Evolutionary conservation across 176 grass and related monocot genomes (phyloP).

Genomic region (Aegilops speltoides): DNA sequence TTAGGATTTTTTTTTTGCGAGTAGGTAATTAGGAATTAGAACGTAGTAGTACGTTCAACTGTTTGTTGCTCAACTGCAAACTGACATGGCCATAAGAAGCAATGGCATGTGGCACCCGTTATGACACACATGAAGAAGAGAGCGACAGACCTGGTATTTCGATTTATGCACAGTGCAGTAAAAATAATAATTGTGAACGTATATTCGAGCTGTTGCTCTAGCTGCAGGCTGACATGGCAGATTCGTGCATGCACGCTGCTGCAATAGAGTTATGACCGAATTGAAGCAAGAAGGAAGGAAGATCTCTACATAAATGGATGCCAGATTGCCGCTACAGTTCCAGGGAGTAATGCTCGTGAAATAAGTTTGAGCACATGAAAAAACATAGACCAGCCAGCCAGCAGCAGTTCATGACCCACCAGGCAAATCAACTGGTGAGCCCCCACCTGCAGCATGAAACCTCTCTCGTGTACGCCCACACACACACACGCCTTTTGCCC

Average conservation of each 20-base stretch:
- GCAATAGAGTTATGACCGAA: not conserved
- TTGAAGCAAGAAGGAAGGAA: not conserved
- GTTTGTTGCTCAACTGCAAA: not conserved
- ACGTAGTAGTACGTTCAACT: not conserved
- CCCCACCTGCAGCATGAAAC: not conserved
- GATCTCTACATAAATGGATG: not conserved
- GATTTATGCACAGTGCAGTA: not conserved
- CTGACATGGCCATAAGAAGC: not conserved
- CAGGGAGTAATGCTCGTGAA: not conserved
- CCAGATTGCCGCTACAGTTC: not conserved
- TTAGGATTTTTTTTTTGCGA: not conserved
- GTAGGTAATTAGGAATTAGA: not conserved
- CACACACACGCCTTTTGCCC: not conserved
- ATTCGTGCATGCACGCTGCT: not conserved
- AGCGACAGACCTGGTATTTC: not conserved
- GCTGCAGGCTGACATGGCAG: not conserved
- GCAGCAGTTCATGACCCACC: not conserved
- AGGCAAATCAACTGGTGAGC: not conserved
- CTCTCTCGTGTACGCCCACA: too few species aligned
- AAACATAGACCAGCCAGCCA: not conserved
- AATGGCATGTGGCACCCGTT: too few species aligned
- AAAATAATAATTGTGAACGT: not conserved
- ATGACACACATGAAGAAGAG: not conserved
- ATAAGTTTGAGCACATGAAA: constrained; percentile 5
- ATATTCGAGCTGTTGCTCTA: not conserved